A percentile compares a stretch with the other conserved stretches of the same genome.
Evolutionary conservation across 805 yeast genomes (phyloP).

Genomic region (Pichia rugopelliculosa): DNA sequence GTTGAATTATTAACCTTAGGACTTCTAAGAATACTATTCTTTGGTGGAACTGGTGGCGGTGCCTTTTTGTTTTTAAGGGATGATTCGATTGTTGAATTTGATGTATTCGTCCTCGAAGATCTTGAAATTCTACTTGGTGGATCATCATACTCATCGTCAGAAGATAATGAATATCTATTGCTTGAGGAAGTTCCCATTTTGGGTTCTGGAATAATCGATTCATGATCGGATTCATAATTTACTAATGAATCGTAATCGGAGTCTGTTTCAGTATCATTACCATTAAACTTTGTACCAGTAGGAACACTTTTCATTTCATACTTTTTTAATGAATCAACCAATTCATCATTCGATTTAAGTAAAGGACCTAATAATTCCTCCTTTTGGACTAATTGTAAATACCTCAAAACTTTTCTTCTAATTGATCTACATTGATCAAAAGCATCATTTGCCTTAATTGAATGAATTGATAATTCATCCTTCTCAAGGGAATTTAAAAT

Average conservation of each 20-base stretch:
- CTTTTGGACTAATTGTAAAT: constrained; percentile 74
- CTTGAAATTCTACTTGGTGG: constrained; percentile 1
- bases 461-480: constrained; percentile 55
- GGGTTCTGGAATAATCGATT: not conserved
- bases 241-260: constrained; percentile 34
- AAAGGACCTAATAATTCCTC: constrained; percentile 87
- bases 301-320: constrained; percentile 54
- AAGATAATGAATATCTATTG: too few relatives aligned
- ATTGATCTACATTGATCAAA: constrained; percentile 71
- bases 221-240: constrained; percentile 29
- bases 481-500: constrained; percentile 37
- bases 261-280: constrained; percentile 36
- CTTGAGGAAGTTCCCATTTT: not conserved
- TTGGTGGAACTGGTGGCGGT: constrained; percentile 26
- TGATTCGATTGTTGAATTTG: not conserved
- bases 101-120: not conserved
- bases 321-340: constrained; percentile 62
- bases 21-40: constrained; percentile 14
- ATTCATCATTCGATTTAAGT: constrained; percentile 83
- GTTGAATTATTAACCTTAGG: constrained; percentile 1
- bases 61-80: constrained; percentile 6
- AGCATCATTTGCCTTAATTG: constrained; percentile 48
- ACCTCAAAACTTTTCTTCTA: constrained; percentile 71
- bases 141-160: constrained; percentile 2
- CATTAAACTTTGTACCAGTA: constrained; percentile 15